A percentile compares a stretch with the other conserved stretches of the same genome.
Evolutionary conservation across 768 basidiomycete species (phyloP).

Genomic region (Termitomyces sp.): DNA sequence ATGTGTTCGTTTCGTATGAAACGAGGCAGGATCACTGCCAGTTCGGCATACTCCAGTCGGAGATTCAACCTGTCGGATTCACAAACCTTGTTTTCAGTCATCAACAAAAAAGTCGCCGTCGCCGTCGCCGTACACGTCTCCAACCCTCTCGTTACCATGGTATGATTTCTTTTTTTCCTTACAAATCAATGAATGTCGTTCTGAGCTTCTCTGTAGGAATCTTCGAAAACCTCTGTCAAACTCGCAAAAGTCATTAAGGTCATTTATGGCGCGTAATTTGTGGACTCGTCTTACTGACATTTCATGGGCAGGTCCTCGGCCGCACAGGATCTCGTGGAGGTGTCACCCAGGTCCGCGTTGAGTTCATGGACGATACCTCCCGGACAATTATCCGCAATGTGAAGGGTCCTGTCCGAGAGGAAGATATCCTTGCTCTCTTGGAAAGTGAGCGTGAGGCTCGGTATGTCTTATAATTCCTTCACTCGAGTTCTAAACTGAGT

Average conservation of each 20-base stretch:
- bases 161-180: constrained; percentile 16
- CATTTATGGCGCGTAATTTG: not conserved
- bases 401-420: constrained; percentile 93
- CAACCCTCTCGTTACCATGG: constrained; percentile 21
- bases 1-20: not conserved
- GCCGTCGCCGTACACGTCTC: constrained; percentile 4
- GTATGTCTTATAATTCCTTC: constrained; percentile 43
- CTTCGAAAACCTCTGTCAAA: constrained; percentile 90
- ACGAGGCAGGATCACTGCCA: too few relatives aligned
- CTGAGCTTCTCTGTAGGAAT: constrained; percentile 43
- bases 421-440: constrained; percentile 93
- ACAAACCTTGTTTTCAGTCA: constrained; percentile 17
- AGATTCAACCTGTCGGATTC: constrained; percentile 4
- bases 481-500: not conserved
- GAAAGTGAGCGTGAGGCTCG: constrained; percentile 99
- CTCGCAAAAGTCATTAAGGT: constrained; percentile 98
- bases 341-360: constrained; percentile 98
- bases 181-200: not conserved
- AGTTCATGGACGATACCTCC: constrained; percentile 96
- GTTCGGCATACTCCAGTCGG: constrained; percentile 11
- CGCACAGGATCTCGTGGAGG: constrained; percentile 98
- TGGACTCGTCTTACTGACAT: not conserved
- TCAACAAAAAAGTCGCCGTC: constrained; percentile 16
- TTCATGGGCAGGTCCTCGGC: constrained; percentile 74
- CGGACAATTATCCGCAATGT: constrained; percentile 99